Conservation (phyloP, 306 rosid genomes). For the Cucurbita pepo region DNA sequence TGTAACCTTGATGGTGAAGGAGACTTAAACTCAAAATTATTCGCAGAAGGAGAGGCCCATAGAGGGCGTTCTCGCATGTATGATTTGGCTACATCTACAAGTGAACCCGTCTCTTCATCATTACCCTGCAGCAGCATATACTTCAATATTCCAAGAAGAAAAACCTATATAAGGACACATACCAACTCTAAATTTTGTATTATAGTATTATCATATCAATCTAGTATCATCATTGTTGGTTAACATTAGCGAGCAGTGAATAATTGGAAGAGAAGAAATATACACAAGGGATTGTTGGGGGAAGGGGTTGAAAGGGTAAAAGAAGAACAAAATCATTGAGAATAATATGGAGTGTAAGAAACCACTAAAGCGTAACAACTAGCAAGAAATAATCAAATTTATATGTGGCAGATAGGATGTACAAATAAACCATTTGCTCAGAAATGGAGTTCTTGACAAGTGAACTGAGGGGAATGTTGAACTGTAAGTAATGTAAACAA, state of each 20-base stretch:
- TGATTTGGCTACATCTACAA: constrained; percentile 72
- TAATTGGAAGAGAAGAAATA: no score
- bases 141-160: neutral
- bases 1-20: constrained; percentile 35
- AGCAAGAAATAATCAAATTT: neutral
- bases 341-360: no score
- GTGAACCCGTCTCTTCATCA: constrained; percentile 65
- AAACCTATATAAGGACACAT: no score
- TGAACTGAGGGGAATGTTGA: neutral
- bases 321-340: no score
- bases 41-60: constrained; percentile 73
- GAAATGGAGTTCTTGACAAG: neutral
- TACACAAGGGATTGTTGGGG: no score
- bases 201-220: no score
- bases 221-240: no score
- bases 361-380: neutral
- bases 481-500: neutral
- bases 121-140: constrained; percentile 29
- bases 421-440: neutral
- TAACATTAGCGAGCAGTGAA: no score
- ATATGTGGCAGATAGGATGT: neutral
- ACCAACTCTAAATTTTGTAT: no score
- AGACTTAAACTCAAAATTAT: constrained; percentile 32
- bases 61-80: constrained; percentile 75
- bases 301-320: no score